These are phyloP conservation scores for Hyphopichia buzzinii DNA, from an alignment of 1,139 yeast species.

Conservation along the genomic window DNA sequence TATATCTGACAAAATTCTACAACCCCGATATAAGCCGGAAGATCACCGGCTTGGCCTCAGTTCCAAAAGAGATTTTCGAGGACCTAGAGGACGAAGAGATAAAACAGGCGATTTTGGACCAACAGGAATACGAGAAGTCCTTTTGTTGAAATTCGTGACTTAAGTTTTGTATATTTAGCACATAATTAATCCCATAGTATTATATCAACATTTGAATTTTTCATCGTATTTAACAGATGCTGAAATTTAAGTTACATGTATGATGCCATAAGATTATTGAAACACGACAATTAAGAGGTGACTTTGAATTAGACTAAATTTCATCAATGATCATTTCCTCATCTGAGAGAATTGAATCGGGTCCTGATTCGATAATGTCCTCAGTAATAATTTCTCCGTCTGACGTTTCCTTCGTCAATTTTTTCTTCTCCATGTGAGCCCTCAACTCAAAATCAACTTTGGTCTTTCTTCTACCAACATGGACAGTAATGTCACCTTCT, in stretches of 20 bases:
- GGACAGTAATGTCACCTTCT: constrained; percentile 46
- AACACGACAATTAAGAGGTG: background rate
- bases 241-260: too few relatives aligned
- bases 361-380: constrained; percentile 4
- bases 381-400: constrained; percentile 6
- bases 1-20: constrained; percentile 51
- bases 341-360: constrained; percentile 19
- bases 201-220: too few relatives aligned
- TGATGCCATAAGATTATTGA: background rate
- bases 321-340: constrained; percentile 15
- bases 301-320: background rate
- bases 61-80: constrained; percentile 57
- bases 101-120: constrained; percentile 61
- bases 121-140: constrained; percentile 53
- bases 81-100: constrained; percentile 54
- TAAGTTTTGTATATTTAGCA: background rate
- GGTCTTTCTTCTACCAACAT: constrained; percentile 48
- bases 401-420: constrained; percentile 19
- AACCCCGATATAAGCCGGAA: constrained; percentile 43
- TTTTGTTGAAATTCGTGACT: constrained; percentile 3
- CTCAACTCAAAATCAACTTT: constrained; percentile 48
- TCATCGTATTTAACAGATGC: too few relatives aligned
- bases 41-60: constrained; percentile 61
- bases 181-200: too few relatives aligned
- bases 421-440: constrained; percentile 46